Conservation (phyloP, 345 rosid genomes). For the Corymbia maculata region DNA sequence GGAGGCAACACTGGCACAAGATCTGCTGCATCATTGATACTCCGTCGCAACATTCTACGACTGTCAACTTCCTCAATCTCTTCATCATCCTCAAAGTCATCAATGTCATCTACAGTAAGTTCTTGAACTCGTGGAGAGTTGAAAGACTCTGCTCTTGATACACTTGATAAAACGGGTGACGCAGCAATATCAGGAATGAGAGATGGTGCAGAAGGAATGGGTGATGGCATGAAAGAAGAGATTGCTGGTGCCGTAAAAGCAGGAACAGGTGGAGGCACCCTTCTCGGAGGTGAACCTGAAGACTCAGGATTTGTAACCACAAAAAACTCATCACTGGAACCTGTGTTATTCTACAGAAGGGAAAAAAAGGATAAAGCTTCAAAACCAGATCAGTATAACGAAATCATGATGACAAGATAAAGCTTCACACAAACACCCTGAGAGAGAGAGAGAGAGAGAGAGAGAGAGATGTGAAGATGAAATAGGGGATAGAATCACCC, state of each 20-base stretch:
- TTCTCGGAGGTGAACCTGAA: slow-evolving; percentile 94
- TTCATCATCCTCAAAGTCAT: slow-evolving; percentile 87
- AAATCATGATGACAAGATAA: background rate
- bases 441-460: background rate
- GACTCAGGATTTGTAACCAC: slow-evolving; percentile 70
- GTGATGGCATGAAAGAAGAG: slow-evolving; percentile 17
- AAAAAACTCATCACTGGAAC: slow-evolving; percentile 77
- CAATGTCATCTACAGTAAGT: slow-evolving; percentile 97
- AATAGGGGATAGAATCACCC: background rate
- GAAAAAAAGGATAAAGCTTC: background rate
- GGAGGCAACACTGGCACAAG: slow-evolving; percentile 65
- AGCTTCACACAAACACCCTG: background rate
- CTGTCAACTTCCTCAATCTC: slow-evolving; percentile 52
- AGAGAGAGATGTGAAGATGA: background rate
- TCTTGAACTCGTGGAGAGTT: slow-evolving; percentile 62
- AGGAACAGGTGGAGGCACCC: slow-evolving; percentile 74
- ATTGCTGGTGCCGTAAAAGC: slow-evolving; percentile 10
- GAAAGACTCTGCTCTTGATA: slow-evolving; percentile 58
- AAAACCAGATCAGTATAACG: background rate
- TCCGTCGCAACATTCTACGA: slow-evolving; percentile 65
- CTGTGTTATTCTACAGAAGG: slow-evolving; percentile 48
- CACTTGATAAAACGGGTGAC: slow-evolving; percentile 37
- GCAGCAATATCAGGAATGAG: slow-evolving; percentile 26
- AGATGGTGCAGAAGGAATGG: slow-evolving; percentile 26
- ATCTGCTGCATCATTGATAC: slow-evolving; percentile 61